Evolutionary conservation across 768 basidiomycete genomes (phyloP).

Genomic region (Brasilioporus rufonigricans): DNA sequence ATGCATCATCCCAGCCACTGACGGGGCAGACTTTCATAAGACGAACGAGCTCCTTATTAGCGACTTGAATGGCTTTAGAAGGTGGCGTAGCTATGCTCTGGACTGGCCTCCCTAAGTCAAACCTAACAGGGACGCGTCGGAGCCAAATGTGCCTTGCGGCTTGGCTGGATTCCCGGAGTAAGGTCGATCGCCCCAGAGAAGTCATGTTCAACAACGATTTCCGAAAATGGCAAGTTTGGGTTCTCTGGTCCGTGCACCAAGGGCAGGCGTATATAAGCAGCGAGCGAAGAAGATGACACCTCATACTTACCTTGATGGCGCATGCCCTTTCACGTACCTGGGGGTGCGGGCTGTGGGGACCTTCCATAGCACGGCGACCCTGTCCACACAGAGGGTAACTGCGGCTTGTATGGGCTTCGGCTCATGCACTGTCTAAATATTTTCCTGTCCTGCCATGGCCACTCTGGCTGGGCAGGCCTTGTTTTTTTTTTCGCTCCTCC

Average conservation of each 20-base stretch:
- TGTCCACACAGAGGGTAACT: conserved; percentile 46
- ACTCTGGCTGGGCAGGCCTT: conserved; percentile 41
- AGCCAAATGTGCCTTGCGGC: neutral
- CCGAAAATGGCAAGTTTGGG: conserved; percentile 1
- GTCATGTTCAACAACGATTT: neutral
- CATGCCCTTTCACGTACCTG: conserved; percentile 50
- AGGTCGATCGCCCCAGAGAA: neutral
- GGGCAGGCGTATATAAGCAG: conserved; percentile 28
- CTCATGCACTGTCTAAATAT: conserved; percentile 79
- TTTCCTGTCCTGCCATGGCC: conserved; percentile 68
- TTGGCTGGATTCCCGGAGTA: neutral
- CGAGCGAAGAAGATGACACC: neutral
- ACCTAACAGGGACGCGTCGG: too few relatives aligned
- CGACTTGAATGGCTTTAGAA: neutral
- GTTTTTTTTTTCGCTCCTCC: conserved; percentile 12
- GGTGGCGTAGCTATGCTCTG: neutral
- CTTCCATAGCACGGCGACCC: conserved; percentile 56
- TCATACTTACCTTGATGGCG: conserved; percentile 70
- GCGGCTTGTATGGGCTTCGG: conserved; percentile 58
- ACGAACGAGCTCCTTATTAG: conserved; percentile 3
- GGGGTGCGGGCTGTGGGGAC: conserved; percentile 55
- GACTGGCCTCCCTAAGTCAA: neutral
- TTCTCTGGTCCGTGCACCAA: conserved; percentile 27
- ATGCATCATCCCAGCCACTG: conserved; percentile 23
- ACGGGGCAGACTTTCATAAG: conserved; percentile 12